Evolutionary conservation across 2,329 filamentous ascomycete genomes (phyloP), one percentile per base, ranked within the genome.

Genomic region (Ophiostoma perfectum): DNA sequence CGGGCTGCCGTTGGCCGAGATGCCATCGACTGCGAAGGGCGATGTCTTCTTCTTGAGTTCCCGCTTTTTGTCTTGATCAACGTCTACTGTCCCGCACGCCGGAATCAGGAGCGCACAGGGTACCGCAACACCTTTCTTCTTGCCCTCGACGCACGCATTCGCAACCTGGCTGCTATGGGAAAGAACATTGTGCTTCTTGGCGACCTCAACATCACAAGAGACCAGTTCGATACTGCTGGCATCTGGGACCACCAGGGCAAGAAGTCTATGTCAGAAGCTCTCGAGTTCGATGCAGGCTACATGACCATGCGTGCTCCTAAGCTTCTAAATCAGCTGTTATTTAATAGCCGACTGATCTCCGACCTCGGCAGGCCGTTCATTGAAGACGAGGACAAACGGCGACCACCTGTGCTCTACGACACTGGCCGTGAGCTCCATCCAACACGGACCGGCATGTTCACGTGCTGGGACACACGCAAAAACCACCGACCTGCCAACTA

Each of bases 401-500:
- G 47, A 9, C 68, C 70, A 18, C 86, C 92, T 2, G 85, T 93
- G 1, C 80, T 98, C 55, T 91, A 90, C 84, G 95, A 99, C 78
- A 81, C 96, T 18, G 93, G 91, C 73, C 86, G 95, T 65, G 86
- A 85, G 39, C 96, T 93, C 75, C 90, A 97, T 75, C 90, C 91
- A 0, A 79, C 81, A n/a, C 85, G 95, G 52, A 82, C 83, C 71
- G 92, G 92, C 70, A 98, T 99, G 95, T 98, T 92, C 77, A 98
- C 95, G 0, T 97, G 94, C 77, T 98, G 94, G 94, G 93, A 98
- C 72, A 93, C 92, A 66, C 93, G 91, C 76, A 90, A 93, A 75
- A 98, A 98, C 77, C 91, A 92, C n/a, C 84, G 95, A n/a, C 94
- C 94, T 3, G 93, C 91, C 2, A 98, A 98, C 76, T 96, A 90